Evolutionary conservation across 768 basidiomycete species (phyloP), one percentile per base, ranked within the genome.

Genomic region (Xerocomellus amylosporus): DNA sequence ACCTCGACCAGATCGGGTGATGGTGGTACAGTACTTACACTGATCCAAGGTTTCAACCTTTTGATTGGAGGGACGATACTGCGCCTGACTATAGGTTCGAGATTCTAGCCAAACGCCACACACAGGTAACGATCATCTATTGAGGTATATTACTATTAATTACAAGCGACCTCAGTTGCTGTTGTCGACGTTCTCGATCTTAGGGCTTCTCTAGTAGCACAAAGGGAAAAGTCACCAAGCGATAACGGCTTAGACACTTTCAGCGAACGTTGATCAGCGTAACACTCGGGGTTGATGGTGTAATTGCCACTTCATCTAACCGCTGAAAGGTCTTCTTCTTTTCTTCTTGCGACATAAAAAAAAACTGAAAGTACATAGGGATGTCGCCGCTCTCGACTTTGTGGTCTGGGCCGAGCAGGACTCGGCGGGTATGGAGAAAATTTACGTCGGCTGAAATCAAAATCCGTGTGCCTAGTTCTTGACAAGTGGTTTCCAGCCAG

Each of bases 101-200:
- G 46, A 51, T 55, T 22, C 47, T 7, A 37, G 20, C 26, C n/a
- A 34, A 42, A 58, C 43, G 58, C 54, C 61, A 66, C 58, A 57
- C 30, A 30, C 10, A 30, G 46, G 61, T 44, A 60, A 63, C 46
- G 28, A 53, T 54, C 49, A 54, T 37, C 20, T n/a, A 13, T 15
- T 17, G 33, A 43, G 9, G 34, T 36, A 46, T 24, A 2, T 24
- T 24, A 24, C 4, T 24, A 24, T 24, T 24, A 24, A 4, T 24
- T 24, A 24, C 24, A 59, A 38, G 42, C 49, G 46, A 43, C 2
- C 56, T 56, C 54, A 46, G 53, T 53, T 54, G 15, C 51, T 38
- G 44, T 49, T 40, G 15, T 44, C n/a, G 37, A 64, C 34, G 30
- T 3, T 13, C 24, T 54, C 30, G n/a, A 14, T 24, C 24, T 24